phyloP scores from a whole-genome alignment of 192 early-diverging fungal species.

The Backusella parvicylindrica region DNA sequence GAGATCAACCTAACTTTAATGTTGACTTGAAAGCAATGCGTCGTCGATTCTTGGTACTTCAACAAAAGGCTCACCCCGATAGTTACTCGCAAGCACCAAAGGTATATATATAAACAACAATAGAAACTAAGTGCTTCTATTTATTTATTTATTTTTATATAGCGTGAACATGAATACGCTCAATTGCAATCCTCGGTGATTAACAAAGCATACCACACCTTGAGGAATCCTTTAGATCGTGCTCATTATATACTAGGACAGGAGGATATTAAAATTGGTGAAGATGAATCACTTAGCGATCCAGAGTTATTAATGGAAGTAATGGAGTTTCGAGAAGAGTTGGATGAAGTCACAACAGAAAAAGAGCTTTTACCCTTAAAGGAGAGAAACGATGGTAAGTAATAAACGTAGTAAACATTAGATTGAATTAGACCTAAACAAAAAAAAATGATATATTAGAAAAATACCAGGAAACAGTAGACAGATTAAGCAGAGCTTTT shows the following conservation, averaged over 20 bases:
- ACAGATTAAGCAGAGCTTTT: slow-evolving; percentile 54
- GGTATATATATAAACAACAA: slow-evolving; percentile 30
- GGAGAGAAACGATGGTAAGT: slow-evolving; percentile 59
- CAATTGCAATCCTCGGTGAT: slow-evolving; percentile 75
- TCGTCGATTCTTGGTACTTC: slow-evolving; percentile 65
- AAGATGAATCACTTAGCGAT: slow-evolving; percentile 61
- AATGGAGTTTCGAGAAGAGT: slow-evolving; percentile 71
- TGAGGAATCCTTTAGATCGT: slow-evolving; percentile 74
- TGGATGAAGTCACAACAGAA: slow-evolving; percentile 67
- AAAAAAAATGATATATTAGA: slow-evolving; percentile 5
- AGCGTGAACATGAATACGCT: slow-evolving; percentile 63
- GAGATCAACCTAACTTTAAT: slow-evolving; percentile 54
- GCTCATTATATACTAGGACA: slow-evolving; percentile 79
- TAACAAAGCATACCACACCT: slow-evolving; percentile 83
- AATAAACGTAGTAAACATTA: background rate
- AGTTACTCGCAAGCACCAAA: slow-evolving; percentile 59
- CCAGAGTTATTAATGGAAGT: slow-evolving; percentile 80
- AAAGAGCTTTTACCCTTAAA: slow-evolving; percentile 59
- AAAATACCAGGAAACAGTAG: slow-evolving; percentile 24
- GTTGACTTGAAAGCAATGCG: slow-evolving; percentile 61
- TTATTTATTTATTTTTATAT: slow-evolving; percentile 1
- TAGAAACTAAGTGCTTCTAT: background rate
- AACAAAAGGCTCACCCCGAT: slow-evolving; percentile 87
- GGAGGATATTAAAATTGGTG: slow-evolving; percentile 48
- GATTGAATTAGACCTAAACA: background rate